Evolutionary conservation across 176 grass and related monocot species (phyloP).

Genomic region (Bromus sterilis): DNA sequence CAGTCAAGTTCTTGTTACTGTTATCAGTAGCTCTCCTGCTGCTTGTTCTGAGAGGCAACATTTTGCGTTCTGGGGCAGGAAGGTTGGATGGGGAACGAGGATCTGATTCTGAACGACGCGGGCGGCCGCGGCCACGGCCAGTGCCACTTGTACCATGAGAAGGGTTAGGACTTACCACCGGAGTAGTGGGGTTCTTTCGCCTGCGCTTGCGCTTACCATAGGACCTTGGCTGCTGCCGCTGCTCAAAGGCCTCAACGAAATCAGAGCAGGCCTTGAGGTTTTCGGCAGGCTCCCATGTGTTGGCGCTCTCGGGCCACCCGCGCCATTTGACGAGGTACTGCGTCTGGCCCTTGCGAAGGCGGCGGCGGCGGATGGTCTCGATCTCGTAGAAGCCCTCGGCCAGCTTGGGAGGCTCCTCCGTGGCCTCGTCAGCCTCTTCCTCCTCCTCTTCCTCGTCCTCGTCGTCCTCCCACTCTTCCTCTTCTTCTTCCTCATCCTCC

Average conservation of each 20-base stretch:
- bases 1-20: slow-evolving; percentile 18
- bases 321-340: slow-evolving; percentile 99
- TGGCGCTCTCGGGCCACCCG: slow-evolving; percentile 68
- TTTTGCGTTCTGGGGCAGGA: slow-evolving; percentile 23
- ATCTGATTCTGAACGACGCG: slow-evolving; percentile 35
- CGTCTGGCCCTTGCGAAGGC: slow-evolving; percentile 45
- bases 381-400: slow-evolving; percentile 82
- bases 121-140: too few relatives aligned
- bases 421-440: background rate
- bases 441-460: slow-evolving; percentile 20
- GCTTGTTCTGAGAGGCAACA: slow-evolving; percentile 29
- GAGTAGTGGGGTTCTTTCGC: slow-evolving; percentile 26
- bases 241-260: slow-evolving; percentile 64
- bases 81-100: background rate
- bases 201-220: slow-evolving; percentile 57
- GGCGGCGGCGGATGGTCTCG: slow-evolving; percentile 71
- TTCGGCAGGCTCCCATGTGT: slow-evolving; percentile 81
- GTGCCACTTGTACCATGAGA: slow-evolving; percentile 43
- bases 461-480: background rate
- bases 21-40: slow-evolving; percentile 34
- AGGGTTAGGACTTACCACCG: slow-evolving; percentile 13
- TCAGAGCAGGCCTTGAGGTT: slow-evolving; percentile 62
- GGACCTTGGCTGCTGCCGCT: slow-evolving; percentile 35
- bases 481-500: background rate
- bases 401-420: slow-evolving; percentile 41